A percentile compares a stretch with the other conserved stretches of the same genome.
Evolutionary conservation across 495 filamentous ascomycete species (phyloP).

Genomic region (Hyaloscypha bicolor): DNA sequence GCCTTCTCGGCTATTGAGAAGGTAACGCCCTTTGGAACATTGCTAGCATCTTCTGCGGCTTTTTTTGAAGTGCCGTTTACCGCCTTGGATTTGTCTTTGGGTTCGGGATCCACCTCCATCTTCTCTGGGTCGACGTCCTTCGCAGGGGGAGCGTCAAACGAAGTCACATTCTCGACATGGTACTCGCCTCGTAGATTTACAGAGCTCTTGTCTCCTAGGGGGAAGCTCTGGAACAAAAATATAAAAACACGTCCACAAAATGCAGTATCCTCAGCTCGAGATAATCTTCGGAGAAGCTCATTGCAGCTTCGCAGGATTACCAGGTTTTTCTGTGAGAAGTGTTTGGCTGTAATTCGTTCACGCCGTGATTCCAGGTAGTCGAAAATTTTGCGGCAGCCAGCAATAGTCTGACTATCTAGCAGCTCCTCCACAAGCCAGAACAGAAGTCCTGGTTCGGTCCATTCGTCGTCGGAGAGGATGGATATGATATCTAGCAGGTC

Average conservation of each 20-base stretch:
- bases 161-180: slow-evolving; percentile 92
- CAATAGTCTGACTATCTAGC: slow-evolving; percentile 91
- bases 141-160: slow-evolving; percentile 64
- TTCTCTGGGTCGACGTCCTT: slow-evolving; percentile 60
- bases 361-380: slow-evolving; percentile 92
- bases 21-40: slow-evolving; percentile 53
- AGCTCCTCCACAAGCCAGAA: slow-evolving; percentile 94
- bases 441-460: slow-evolving; percentile 81
- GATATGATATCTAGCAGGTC: slow-evolving; percentile 90
- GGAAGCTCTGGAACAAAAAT: slow-evolving; percentile 96
- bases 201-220: slow-evolving; percentile 92
- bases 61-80: slow-evolving; percentile 35
- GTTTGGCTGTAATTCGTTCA: slow-evolving; percentile 81
- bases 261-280: slow-evolving; percentile 91
- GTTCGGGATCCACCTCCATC: slow-evolving; percentile 55
- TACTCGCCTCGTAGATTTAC: slow-evolving; percentile 97
- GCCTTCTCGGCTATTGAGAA: slow-evolving; percentile 47
- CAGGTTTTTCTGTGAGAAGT: slow-evolving; percentile 81
- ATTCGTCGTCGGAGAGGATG: slow-evolving; percentile 80
- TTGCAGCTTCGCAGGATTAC: slow-evolving; percentile 92
- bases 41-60: slow-evolving; percentile 41
- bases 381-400: slow-evolving; percentile 86
- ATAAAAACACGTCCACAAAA: slow-evolving; percentile 98
- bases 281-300: slow-evolving; percentile 87
- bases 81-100: slow-evolving; percentile 17